A percentile compares a stretch with the other conserved stretches of the same genome.
These are phyloP conservation scores for Allomyces javanicus DNA, from an alignment of 192 early-diverging fungal genomes.

Conservation along the genomic window DNA sequence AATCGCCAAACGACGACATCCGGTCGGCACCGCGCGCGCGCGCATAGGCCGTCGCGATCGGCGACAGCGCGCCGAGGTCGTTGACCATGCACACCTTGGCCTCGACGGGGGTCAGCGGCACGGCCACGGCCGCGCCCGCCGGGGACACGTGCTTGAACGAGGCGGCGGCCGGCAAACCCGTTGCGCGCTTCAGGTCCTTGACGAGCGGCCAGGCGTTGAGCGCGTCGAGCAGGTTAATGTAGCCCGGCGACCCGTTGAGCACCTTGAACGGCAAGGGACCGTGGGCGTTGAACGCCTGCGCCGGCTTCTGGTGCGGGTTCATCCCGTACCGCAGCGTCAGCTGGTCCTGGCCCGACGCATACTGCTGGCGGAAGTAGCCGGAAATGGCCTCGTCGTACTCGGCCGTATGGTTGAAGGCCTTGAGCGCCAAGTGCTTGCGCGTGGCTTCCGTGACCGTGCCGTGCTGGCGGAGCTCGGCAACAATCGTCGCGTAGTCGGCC, in stretches of 20 bases:
- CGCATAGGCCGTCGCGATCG: slow-evolving; percentile 82
- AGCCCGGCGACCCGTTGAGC: slow-evolving; percentile 82
- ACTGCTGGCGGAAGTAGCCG: slow-evolving; percentile 87
- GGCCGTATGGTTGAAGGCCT: slow-evolving; percentile 88
- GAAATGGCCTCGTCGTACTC: slow-evolving; percentile 91
- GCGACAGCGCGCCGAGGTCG: slow-evolving; percentile 57
- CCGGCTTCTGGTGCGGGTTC: slow-evolving; percentile 97
- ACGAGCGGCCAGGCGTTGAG: slow-evolving; percentile 94
- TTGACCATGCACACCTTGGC: slow-evolving; percentile 81
- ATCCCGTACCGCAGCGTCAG: slow-evolving; percentile 85
- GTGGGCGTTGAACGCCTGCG: slow-evolving; percentile 62
- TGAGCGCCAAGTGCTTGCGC: slow-evolving; percentile 65
- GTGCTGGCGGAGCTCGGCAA: slow-evolving; percentile 46
- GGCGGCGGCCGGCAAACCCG: slow-evolving; percentile 81
- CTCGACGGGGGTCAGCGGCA: slow-evolving; percentile 58
- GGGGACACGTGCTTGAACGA: slow-evolving; percentile 99
- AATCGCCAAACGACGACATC: slow-evolving; percentile 98
- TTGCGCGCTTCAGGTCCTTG: slow-evolving; percentile 76
- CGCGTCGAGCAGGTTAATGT: slow-evolving; percentile 96
- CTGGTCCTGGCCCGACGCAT: slow-evolving; percentile 48
- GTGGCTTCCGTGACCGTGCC: slow-evolving; percentile 47
- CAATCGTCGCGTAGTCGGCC: slow-evolving; percentile 61
- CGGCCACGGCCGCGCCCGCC: slow-evolving; percentile 86
- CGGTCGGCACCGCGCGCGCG: slow-evolving; percentile 95
- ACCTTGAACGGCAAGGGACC: slow-evolving; percentile 74